Evolutionary conservation across 371 early-diverging fungal species (phyloP), one percentile per base, ranked within the genome.

Genomic region (Caulochytrium protostelioides): DNA sequence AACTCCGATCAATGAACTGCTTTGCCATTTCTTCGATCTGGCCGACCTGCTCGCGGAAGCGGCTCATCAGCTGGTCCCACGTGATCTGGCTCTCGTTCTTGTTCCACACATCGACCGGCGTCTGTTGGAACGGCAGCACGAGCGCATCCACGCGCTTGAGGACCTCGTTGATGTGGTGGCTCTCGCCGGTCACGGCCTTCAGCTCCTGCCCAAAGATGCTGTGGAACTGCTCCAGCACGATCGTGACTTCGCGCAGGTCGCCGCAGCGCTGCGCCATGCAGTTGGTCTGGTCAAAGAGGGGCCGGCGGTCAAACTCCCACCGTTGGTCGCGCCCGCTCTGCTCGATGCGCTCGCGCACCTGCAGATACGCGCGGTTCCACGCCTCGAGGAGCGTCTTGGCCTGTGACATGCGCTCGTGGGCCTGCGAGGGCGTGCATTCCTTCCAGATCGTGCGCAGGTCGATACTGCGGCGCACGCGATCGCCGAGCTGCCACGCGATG

Each of bases 21-120:
- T 64, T 63, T 10, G 70, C 66, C 67, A 69, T 69, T 35, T 69
- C 70, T 35, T 69, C 70, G 32, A 69, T 66, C 34, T 66, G 62
- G 16, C 62, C 32, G 16, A 65, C 62, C 42, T 69, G 70, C 36
- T 69, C 70, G 3, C 66, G 59, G 47, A 69, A 69, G 4, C 64
- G 47, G 14, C 43, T 40, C 60, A 69, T 62, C 10, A 69, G 34
- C 1, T 51, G 46, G 17, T 66, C 63, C 66, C 70, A 69, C 12
- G 56, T 42, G 10, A 46, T 35, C 30, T 63, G 66, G 19, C 16
- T 34, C 1, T 35, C 59, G 59, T 52, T 56, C 38, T 66, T 65
- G 28, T 47, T 43, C 34, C 57, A 69, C 7, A 66, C 46, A 33
- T 69, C 70, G 44, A 66, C 66, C 18, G 57, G 55, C 1, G 59